phyloP scores from a whole-genome alignment of 2,329 filamentous ascomycete genomes.

The Xylaria sp. region DNA sequence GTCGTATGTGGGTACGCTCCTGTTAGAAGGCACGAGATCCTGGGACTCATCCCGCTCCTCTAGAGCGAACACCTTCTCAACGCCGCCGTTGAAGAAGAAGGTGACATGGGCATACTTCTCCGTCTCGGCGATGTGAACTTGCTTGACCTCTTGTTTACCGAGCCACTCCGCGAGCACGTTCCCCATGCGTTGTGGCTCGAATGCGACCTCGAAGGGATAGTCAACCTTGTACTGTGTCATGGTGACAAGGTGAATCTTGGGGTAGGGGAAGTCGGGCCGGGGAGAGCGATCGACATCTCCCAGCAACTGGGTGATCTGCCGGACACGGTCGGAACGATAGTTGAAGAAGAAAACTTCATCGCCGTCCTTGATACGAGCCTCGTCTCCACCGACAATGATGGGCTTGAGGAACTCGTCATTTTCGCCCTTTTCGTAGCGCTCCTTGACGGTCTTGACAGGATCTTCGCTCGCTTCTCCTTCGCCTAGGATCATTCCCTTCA shows the following conservation, averaged over 20 bases:
- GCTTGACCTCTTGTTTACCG: constrained; percentile 83
- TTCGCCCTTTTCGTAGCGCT: constrained; percentile 85
- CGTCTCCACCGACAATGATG: constrained; percentile 89
- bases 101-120: constrained; percentile 99
- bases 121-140: constrained; percentile 97
- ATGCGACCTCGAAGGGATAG: constrained; percentile 90
- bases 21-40: constrained; percentile 85
- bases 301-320: constrained; percentile 93
- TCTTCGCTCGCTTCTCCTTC: constrained; percentile 87
- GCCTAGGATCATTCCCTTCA: constrained; percentile 84
- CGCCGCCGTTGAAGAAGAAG: constrained; percentile 99
- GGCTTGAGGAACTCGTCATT: constrained; percentile 98
- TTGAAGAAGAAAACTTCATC: constrained; percentile 99
- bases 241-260: constrained; percentile 88
- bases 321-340: constrained; percentile 97
- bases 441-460: constrained; percentile 84
- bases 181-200: constrained; percentile 93
- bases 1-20: constrained; percentile 90
- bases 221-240: constrained; percentile 99
- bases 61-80: constrained; percentile 92
- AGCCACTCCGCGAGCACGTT: constrained; percentile 99
- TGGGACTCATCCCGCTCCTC: constrained; percentile 86
- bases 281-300: constrained; percentile 92
- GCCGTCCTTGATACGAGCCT: constrained; percentile 84
- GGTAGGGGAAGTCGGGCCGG: constrained; percentile 88